Conservation (phyloP, 495 filamentous ascomycete species). For the Penicillium ucsense region DNA sequence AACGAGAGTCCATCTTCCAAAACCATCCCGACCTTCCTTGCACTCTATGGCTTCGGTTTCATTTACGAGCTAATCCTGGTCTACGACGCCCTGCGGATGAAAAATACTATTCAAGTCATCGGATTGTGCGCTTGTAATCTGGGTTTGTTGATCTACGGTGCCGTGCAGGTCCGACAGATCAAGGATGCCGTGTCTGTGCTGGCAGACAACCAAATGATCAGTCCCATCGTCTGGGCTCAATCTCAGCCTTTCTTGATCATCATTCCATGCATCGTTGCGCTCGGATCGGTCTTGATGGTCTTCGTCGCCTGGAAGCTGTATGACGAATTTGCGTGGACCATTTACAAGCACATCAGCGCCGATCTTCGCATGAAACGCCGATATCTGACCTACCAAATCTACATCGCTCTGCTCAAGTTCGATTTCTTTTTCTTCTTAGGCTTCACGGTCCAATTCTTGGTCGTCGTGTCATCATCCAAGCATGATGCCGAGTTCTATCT, state of each 20-base stretch:
- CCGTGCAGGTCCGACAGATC: conserved; percentile 87
- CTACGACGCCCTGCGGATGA: conserved; percentile 85
- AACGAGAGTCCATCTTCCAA: conserved; percentile 37
- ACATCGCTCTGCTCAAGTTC: conserved; percentile 95
- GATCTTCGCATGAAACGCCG: conserved; percentile 94
- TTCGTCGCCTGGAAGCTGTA: conserved; percentile 89
- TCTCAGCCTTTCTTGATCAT: conserved; percentile 72
- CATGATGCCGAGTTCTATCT: conserved; percentile 68
- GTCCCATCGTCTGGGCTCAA: conserved; percentile 49
- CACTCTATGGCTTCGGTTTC: conserved; percentile 96
- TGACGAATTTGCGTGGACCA: conserved; percentile 98
- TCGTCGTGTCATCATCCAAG: conserved; percentile 66
- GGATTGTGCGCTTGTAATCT: conserved; percentile 88
- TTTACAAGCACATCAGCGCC: conserved; percentile 97
- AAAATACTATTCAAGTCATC: conserved; percentile 98
- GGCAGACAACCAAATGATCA: conserved; percentile 20
- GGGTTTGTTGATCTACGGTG: conserved; percentile 81
- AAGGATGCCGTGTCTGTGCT: conserved; percentile 53
- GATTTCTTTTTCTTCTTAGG: conserved; percentile 99
- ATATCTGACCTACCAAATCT: conserved; percentile 97
- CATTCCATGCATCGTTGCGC: conserved; percentile 71
- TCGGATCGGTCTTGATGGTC: conserved; percentile 61
- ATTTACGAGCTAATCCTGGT: conserved; percentile 81
- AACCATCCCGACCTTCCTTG: conserved; percentile 80
- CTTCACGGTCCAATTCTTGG: conserved; percentile 94